phyloP scores from a whole-genome alignment of 164 flowering plant genomes.

The Magnolia changhungtana region DNA sequence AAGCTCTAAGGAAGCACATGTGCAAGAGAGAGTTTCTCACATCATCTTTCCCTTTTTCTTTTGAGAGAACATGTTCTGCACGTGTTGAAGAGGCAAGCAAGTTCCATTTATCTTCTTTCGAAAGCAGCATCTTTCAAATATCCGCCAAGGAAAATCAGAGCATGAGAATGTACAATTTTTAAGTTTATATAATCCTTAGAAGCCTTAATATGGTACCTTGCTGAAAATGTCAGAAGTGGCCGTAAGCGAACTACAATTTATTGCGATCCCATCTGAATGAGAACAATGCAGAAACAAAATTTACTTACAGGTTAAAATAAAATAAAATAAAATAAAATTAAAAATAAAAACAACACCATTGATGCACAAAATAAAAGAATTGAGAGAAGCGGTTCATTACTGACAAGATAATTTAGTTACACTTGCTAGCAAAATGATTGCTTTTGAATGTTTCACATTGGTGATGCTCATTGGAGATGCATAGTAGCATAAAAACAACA shows the following conservation, averaged over 20 bases:
- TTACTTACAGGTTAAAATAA: not conserved
- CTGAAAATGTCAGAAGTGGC: constrained; percentile 66
- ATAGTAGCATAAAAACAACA: no score
- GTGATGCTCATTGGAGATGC: no score
- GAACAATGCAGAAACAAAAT: not conserved
- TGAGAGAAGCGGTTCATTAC: not conserved
- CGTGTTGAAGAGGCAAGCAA: constrained; percentile 47
- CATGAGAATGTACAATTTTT: constrained; percentile 6
- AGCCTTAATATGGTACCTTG: constrained; percentile 45
- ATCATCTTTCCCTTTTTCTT: constrained; percentile 50
- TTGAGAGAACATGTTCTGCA: constrained; percentile 57
- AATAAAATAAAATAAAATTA: not conserved
- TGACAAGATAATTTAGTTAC: not conserved
- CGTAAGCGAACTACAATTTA: constrained; percentile 73
- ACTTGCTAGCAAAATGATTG: no score
- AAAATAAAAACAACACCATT: not conserved
- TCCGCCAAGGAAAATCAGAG: constrained; percentile 30
- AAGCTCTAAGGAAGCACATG: not conserved
- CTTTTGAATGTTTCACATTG: no score
- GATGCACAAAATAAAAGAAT: not conserved
- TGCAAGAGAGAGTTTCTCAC: constrained; percentile 36
- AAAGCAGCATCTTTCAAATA: constrained; percentile 37
- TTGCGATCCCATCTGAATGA: constrained; percentile 49
- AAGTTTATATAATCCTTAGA: not conserved
- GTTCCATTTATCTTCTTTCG: constrained; percentile 36